phyloP scores from a whole-genome alignment of 2,329 filamentous ascomycete genomes.

The Arthrobotrys iridis region DNA sequence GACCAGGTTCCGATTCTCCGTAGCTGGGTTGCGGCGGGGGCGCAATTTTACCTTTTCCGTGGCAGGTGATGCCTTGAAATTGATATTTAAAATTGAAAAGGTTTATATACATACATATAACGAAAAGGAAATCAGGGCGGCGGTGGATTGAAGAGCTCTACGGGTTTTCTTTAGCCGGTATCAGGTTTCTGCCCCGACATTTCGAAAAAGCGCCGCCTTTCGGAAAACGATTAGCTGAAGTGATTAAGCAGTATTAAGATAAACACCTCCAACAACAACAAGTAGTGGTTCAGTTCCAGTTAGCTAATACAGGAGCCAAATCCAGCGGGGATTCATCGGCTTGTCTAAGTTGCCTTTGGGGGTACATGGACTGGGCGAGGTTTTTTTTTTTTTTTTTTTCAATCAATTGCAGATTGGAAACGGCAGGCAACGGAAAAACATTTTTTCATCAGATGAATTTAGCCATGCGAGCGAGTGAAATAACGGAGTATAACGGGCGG shows the following conservation, averaged over 20 bases:
- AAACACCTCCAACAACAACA: background rate
- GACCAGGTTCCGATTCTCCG: conserved; percentile 18
- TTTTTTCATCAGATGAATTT: conserved; percentile 48
- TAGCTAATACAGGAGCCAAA: conserved; percentile 50
- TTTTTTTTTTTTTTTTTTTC: background rate
- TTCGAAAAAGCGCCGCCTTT: conserved; percentile 22
- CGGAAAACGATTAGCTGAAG: conserved; percentile 14
- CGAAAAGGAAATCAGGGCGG: background rate
- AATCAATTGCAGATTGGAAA: conserved; percentile 14
- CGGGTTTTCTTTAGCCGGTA: conserved; percentile 42
- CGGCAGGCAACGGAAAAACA: conserved; percentile 48
- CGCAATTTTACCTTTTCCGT: conserved; percentile 31
- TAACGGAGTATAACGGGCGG: conserved; percentile 23
- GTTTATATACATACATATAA: too few relatives aligned
- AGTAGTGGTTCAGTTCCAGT: conserved; percentile 25
- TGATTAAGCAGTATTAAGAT: conserved; percentile 6
- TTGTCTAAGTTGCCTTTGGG: conserved; percentile 18
- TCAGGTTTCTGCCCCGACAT: conserved; percentile 17
- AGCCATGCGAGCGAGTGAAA: conserved; percentile 45
- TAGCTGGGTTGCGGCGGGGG: conserved; percentile 18
- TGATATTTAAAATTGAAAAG: conserved; percentile 11
- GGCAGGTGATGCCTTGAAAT: conserved; percentile 30
- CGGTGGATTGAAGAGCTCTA: conserved; percentile 32
- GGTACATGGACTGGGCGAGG: background rate
- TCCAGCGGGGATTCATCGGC: background rate